Percentiles rank a stretch among this genome's conserved stretches.
Evolutionary conservation across 306 rosid genomes (phyloP).

Genomic region (Castanea crenata): DNA sequence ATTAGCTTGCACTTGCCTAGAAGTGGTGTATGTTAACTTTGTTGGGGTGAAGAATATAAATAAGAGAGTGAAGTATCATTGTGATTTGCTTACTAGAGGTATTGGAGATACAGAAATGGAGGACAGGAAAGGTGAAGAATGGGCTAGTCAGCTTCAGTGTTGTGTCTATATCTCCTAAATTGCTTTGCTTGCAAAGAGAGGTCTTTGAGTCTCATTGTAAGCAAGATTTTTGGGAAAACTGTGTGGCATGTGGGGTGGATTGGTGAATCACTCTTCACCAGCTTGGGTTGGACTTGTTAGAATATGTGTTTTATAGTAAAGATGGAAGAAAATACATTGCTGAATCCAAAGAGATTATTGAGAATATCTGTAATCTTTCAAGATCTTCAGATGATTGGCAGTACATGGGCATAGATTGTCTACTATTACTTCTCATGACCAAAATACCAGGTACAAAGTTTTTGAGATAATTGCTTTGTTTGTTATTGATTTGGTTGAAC

Average conservation of each 20-base stretch:
- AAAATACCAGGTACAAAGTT: slow-evolving; percentile 59
- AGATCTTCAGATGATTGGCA: slow-evolving; percentile 94
- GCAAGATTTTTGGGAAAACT: slow-evolving; percentile 46
- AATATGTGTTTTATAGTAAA: slow-evolving; percentile 58
- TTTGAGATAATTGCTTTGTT: slow-evolving; percentile 34
- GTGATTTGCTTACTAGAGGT: slow-evolving; percentile 71
- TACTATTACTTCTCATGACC: slow-evolving; percentile 67
- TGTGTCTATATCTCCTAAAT: slow-evolving; percentile 66
- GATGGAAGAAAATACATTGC: slow-evolving; percentile 53
- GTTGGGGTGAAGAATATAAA: slow-evolving; percentile 31
- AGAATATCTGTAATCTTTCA: slow-evolving; percentile 51
- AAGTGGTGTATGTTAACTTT: slow-evolving; percentile 47
- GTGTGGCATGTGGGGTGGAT: slow-evolving; percentile 80
- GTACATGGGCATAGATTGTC: slow-evolving; percentile 76
- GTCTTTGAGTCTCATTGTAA: slow-evolving; percentile 54
- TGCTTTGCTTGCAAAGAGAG: slow-evolving; percentile 75
- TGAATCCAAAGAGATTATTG: slow-evolving; percentile 39
- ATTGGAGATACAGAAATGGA: slow-evolving; percentile 68
- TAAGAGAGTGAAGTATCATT: slow-evolving; percentile 48
- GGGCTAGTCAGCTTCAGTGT: slow-evolving; percentile 77
- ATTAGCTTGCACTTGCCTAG: slow-evolving; percentile 55
- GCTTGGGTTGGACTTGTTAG: slow-evolving; percentile 71
- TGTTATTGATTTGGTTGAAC: slow-evolving; percentile 62
- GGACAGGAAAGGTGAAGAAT: slow-evolving; percentile 74
- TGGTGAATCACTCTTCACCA: slow-evolving; percentile 59